Evolutionary conservation across 345 rosid species (phyloP), one percentile per base, ranked within the genome.

Genomic region (Citrus hindsii): DNA sequence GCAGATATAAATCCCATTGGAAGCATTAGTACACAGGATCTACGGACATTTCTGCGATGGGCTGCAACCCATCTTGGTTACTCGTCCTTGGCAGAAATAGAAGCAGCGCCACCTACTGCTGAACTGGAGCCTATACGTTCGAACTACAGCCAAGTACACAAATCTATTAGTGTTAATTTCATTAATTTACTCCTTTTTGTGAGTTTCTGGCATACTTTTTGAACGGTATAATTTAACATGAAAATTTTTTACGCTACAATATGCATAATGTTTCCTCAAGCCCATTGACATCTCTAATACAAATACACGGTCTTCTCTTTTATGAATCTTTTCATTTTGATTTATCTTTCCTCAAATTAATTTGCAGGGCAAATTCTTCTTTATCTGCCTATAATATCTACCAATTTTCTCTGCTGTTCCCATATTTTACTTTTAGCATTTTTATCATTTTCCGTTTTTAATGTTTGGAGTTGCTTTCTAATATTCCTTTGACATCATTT

Each of bases 71-170:
- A 90, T 89, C 98, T 97, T 10, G 93, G 98, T 48, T 97, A 90
- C 85, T 83, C 91, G 73, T 97, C 99, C 79, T 83, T 97, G 86
- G 92, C 93, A 78, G 95, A 89, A 40, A 83, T 93, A 24, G 98
- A 94, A 92, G 93, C 97, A 75, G 98, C 98, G 81, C 99, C 99
- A 58, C 99, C 99, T 48, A 92, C 99, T 27, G 99, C 98, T 35
- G 98, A 93, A 81, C 86, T 93, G 72, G 98, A 95, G 89, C 98
- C 98, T 8, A 93, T 92, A 75, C 98, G 97, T 77, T 88, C 95
- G n/a, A 84, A 93, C 87, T 95, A 95, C 81, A 85, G 88, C 83
- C 98, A 95, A 91, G 98, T 95, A 74, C 73, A 63, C 69, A 27
- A 28, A 63, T 27, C 48, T 61, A 55, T 53, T 16, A 5, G 7